Evolutionary conservation across 129 eudicot genomes (phyloP).

Genomic region (Smallanthus sonchifolius): DNA sequence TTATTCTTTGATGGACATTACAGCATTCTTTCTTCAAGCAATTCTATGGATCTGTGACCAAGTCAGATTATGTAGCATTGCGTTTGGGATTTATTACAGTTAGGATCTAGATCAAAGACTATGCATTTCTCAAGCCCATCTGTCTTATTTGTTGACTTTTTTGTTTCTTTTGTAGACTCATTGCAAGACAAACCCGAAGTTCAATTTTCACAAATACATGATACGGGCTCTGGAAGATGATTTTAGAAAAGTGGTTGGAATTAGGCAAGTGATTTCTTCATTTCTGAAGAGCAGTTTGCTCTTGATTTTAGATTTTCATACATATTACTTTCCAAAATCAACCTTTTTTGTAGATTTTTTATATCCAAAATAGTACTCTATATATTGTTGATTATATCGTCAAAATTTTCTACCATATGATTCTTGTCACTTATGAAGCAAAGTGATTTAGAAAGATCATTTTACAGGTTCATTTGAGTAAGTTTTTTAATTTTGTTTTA

Average conservation of each 20-base stretch:
- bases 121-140: neutral
- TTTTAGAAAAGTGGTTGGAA: conserved; percentile 70
- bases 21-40: conserved; percentile 78
- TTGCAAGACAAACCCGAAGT: conserved; percentile 50
- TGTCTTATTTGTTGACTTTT: neutral
- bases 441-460: neutral
- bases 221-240: conserved; percentile 70
- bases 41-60: conserved; percentile 63
- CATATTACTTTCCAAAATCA: neutral
- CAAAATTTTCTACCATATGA: neutral
- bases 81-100: conserved; percentile 67
- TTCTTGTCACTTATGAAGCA: neutral
- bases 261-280: conserved; percentile 40
- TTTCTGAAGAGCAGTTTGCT: neutral
- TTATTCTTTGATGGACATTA: conserved; percentile 6
- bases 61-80: conserved; percentile 58
- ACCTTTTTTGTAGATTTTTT: no score
- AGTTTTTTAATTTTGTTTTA: neutral
- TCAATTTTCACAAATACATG: conserved; percentile 74
- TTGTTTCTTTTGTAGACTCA: conserved; percentile 38
- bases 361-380: no score
- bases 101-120: neutral
- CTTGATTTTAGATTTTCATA: neutral
- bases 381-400: neutral
- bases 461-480: neutral